A percentile compares a stretch with the other conserved stretches of the same genome.
Evolutionary conservation across 1,139 yeast genomes (phyloP).

Genomic region (Magnusiomyces magnusii): DNA sequence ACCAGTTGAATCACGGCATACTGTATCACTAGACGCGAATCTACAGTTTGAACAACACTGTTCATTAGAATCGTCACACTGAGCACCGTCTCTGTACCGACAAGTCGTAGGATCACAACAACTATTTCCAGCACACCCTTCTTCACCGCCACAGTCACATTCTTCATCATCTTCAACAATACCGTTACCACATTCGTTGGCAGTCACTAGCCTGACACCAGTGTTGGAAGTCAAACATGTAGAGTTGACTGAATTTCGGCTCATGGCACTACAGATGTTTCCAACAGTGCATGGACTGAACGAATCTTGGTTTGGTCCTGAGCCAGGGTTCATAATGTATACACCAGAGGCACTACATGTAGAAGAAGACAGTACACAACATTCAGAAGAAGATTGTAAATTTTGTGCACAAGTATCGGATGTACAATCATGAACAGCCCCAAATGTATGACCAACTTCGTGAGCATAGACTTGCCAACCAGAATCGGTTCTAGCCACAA

Average conservation of each 20-base stretch:
- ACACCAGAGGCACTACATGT: constrained; percentile 32
- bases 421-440: constrained; percentile 39
- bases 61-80: constrained; percentile 35
- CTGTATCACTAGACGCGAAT: constrained; percentile 27
- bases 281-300: constrained; percentile 36
- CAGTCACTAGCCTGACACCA: constrained; percentile 30
- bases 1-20: constrained; percentile 33
- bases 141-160: constrained; percentile 37
- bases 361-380: constrained; percentile 32
- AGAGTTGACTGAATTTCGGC: constrained; percentile 29
- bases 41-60: constrained; percentile 33
- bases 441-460: constrained; percentile 38
- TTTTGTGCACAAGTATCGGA: constrained; percentile 31
- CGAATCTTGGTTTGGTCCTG: constrained; percentile 27
- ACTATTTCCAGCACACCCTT: constrained; percentile 26
- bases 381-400: constrained; percentile 26
- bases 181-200: constrained; percentile 36
- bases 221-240: constrained; percentile 33
- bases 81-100: constrained; percentile 30
- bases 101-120: constrained; percentile 35
- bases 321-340: constrained; percentile 36
- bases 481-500: constrained; percentile 30
- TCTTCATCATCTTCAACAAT: constrained; percentile 40
- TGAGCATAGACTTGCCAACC: constrained; percentile 38
- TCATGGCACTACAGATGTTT: constrained; percentile 33